phyloP scores from a whole-genome alignment of 1,284 basidiomycete genomes.

The Marasmius fiardii region DNA sequence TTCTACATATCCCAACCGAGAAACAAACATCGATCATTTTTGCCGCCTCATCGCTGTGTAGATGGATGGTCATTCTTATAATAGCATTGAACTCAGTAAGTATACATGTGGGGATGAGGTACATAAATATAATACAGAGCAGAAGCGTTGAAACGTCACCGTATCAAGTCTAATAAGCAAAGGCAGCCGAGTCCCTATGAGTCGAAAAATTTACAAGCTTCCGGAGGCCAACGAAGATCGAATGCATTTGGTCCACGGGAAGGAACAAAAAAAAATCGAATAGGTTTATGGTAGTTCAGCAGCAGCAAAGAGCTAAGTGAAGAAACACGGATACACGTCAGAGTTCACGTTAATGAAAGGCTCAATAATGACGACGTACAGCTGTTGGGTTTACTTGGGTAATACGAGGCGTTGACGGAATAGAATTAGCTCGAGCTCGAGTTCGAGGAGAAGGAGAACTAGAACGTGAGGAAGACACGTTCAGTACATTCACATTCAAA shows the following conservation, averaged over 20 bases:
- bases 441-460: background rate
- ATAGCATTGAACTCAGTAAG: too few relatives aligned
- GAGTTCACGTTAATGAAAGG: background rate
- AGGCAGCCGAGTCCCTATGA: background rate
- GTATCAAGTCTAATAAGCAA: too few relatives aligned
- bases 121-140: too few relatives aligned
- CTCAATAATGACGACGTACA: background rate
- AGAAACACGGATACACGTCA: background rate
- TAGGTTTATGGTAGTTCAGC: background rate
- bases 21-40: too few relatives aligned
- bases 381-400: background rate
- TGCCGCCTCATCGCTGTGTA: too few relatives aligned
- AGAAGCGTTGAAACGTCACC: too few relatives aligned
- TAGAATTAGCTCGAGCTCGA: conserved; percentile 10
- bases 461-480: background rate
- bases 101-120: too few relatives aligned
- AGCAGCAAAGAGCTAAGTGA: background rate
- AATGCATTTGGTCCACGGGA: background rate
- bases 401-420: conserved; percentile 9
- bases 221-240: background rate
- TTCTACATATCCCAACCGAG: too few relatives aligned
- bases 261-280: background rate
- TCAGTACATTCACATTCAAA: background rate
- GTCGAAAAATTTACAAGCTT: background rate
- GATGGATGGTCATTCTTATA: too few relatives aligned